These are phyloP conservation scores for Trichoderma gracile DNA, from an alignment of 2,329 filamentous ascomycete genomes.

Conservation along the genomic window DNA sequence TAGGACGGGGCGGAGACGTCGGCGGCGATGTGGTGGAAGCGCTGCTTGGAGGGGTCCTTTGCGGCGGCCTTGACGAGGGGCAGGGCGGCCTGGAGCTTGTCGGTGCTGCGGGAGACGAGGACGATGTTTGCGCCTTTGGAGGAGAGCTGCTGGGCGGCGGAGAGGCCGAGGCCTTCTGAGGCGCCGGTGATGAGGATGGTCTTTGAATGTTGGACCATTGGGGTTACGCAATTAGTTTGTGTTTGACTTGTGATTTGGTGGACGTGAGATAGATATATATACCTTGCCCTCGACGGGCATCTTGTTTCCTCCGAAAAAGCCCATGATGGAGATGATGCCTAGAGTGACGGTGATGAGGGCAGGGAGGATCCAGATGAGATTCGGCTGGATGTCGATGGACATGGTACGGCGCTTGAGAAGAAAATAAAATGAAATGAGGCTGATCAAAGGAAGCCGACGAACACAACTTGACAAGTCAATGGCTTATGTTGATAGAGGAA, in stretches of 20 bases:
- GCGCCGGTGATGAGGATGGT: conserved; percentile 87
- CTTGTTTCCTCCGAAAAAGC: conserved; percentile 69
- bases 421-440: background rate
- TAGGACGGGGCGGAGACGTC: conserved; percentile 74
- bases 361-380: conserved; percentile 32
- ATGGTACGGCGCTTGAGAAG: background rate
- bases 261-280: too few relatives aligned
- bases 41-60: conserved; percentile 64
- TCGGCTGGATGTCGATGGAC: conserved; percentile 18
- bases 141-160: conserved; percentile 71
- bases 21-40: conserved; percentile 80
- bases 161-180: conserved; percentile 88
- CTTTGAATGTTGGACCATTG: conserved; percentile 45
- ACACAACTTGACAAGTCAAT: background rate
- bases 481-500: background rate
- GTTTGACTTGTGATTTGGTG: too few relatives aligned
- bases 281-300: conserved; percentile 87
- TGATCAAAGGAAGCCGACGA: too few relatives aligned
- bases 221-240: background rate
- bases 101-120: conserved; percentile 75
- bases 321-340: conserved; percentile 54
- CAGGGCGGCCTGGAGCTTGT: conserved; percentile 72
- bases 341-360: conserved; percentile 41
- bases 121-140: conserved; percentile 83
- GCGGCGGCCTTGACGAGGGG: conserved; percentile 68